These are phyloP conservation scores for Penicillium ucsense DNA, from an alignment of 495 filamentous ascomycete genomes.

Conservation along the genomic window DNA sequence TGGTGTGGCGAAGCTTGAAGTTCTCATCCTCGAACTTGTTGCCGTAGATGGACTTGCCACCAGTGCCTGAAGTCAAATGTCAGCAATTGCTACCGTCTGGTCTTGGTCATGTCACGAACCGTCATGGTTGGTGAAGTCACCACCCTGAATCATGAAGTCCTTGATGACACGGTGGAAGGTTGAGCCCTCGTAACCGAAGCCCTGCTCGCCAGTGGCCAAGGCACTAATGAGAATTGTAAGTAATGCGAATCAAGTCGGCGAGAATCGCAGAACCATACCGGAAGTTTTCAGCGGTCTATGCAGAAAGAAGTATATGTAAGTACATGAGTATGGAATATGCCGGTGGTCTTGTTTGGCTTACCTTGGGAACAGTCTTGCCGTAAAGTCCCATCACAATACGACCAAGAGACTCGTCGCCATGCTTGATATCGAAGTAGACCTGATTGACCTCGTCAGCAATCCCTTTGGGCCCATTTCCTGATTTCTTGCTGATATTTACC, in stretches of 20 bases:
- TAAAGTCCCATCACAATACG: conserved; percentile 91
- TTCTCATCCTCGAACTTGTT: conserved; percentile 95
- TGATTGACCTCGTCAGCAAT: conserved; percentile 17
- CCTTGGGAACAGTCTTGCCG: conserved; percentile 94
- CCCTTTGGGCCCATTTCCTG: too few species aligned
- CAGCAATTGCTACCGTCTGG: conserved; percentile 1
- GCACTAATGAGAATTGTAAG: conserved; percentile 39
- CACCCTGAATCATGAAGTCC: conserved; percentile 98
- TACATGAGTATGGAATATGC: background rate
- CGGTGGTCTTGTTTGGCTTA: conserved; percentile 14
- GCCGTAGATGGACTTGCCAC: conserved; percentile 97
- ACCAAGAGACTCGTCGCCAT: conserved; percentile 78
- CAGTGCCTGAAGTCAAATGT: conserved; percentile 49
- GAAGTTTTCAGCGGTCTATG: conserved; percentile 92
- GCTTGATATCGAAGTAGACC: conserved; percentile 91
- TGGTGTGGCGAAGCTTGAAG: conserved; percentile 93
- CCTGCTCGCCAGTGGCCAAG: conserved; percentile 94
- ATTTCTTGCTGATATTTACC: conserved; percentile 29
- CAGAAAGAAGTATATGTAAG: background rate
- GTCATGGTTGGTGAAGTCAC: conserved; percentile 95
- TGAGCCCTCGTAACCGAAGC: conserved; percentile 90
- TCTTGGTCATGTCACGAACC: conserved; percentile 29
- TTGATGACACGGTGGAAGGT: conserved; percentile 98
- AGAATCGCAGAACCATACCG: conserved; percentile 34
- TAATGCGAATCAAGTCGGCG: background rate